Base-by-base conservation (phyloP, 179 eudicot genomes). In the Sideroxylon spinosum region DNA sequence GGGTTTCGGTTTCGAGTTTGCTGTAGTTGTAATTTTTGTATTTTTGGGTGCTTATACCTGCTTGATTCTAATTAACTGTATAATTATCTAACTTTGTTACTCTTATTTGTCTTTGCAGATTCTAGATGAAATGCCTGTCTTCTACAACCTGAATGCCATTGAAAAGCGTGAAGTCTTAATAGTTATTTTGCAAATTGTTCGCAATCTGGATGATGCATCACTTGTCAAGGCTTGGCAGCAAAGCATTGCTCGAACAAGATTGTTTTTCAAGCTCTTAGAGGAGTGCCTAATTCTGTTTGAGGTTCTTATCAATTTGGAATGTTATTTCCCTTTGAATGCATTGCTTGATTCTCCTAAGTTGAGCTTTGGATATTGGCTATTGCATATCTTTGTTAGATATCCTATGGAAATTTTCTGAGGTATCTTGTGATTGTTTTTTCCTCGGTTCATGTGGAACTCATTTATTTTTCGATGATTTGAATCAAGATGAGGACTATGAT, bases 101-200 rank as follows among this genome's bases (percentile, higher is more conserved):
- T 46, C 50, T 23, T 76, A 25, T 81, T 28, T 69, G 13, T 82
- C 16, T 55, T 6, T 86, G 89, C 96, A 96, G 99, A 92, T 96
- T 79, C 93, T 96, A 68, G 99, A 96, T 81, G 99, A 96, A 85
- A 96, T 96, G 99, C 99, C 99, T 19, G 98, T 96, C 70, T 96
- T 96, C 82, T 94, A 96, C 87, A 96, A 96, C 82, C 93, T 96
- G 74, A 90, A 86, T 86, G 87, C 97, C 71, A 86, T 88, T 80
- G 98, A 96, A 78, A 96, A 96, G 83, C 97, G 98, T 81, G 99
- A 96, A 85, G 93, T 94, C 78, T 81, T 94, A 85, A 89, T 94
- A 66, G 92, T 90, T 73, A 82, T 91, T 80, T 84, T 96, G 87
- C 96, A 96, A 94, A 92, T 96, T 73, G 73, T 96, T 60, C 94